Base-by-base conservation (phyloP, 106 monocot species). In the Dendrobium catenatum region DNA sequence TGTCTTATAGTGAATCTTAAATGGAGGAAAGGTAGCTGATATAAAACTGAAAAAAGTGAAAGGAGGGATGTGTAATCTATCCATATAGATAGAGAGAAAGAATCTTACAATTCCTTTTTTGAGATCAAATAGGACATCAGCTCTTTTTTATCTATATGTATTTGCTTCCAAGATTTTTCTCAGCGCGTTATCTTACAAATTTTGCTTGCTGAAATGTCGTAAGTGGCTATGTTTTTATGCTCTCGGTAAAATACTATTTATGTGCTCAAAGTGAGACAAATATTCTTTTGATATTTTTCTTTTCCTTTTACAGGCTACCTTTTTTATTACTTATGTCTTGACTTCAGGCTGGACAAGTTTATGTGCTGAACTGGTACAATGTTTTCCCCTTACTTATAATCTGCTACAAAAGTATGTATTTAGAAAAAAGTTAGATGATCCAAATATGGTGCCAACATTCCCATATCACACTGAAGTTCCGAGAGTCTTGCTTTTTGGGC, bases 261-360 rank as follows among this genome's bases (percentile, higher is more conserved):
- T 40, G 33, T 72, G 11, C 27, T 72, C 72, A 72, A 40, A 16
- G 9, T 29, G 72, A 72, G 33, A 33, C 27, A 72, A 72, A 16
- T 72, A 37, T 37, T 18, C 9, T 66, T 72, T 72, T 42, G 20
- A 19, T 42, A 1, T 7, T 22, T 19, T 20, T 74, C n/a, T 74
- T 44, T 7, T 74, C 19, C 74, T 42, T 19, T 78, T 86, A 79
- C 91, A 93, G 95, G 95, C 93, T 41, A 95, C 95, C 16, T 93
- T 95, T 70, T 95, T 95, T 82, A 91, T 87, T 29, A 95, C 95
- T 61, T 95, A 95, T 84, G 93, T 95, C 70, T 68, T 95, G 58
- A 95, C 95, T 20, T 95, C 95, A 68, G 95, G 95, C 8, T 95
- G 95, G 95, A 83, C 95, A 80, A 88, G 95, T 74, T 80, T 95